Evolutionary conservation across 2,329 filamentous ascomycete species (phyloP).

Genomic region (Fusarium cyanostomum): DNA sequence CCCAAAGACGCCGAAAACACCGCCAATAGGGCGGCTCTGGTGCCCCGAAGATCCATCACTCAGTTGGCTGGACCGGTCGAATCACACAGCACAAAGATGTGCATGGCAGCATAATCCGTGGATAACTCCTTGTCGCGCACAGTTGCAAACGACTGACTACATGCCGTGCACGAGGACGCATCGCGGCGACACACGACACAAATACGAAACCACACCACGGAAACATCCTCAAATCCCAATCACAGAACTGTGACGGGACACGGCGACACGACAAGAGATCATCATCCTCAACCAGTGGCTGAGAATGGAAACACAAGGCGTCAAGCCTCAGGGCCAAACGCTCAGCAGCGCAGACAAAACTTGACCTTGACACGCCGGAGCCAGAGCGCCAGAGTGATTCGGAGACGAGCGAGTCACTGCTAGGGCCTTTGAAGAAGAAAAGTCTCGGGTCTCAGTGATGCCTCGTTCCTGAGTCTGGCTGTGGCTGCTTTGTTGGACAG

Average conservation of each 20-base stretch:
- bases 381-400: no score
- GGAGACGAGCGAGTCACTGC: conserved; percentile 1
- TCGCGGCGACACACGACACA: conserved; percentile 13
- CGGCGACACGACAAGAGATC: conserved; percentile 1
- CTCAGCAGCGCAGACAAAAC: neutral
- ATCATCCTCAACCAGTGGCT: conserved; percentile 1
- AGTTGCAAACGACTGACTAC: conserved; percentile 6
- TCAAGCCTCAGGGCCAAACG: neutral
- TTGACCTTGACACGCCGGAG: neutral
- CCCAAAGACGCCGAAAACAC: conserved; percentile 3
- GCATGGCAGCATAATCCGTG: conserved; percentile 3
- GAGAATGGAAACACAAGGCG: neutral
- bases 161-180: conserved; percentile 3
- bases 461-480: conserved; percentile 32
- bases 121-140: neutral
- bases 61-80: neutral
- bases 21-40: conserved; percentile 14
- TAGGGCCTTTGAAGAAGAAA: conserved; percentile 10
- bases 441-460: conserved; percentile 19
- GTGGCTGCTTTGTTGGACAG: conserved; percentile 4
- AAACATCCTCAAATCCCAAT: conserved; percentile 19
- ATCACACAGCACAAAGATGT: neutral
- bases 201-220: conserved; percentile 37
- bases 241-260: conserved; percentile 18
- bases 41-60: neutral